Conservation (phyloP, 1,284 basidiomycete genomes). For the Trichosporon inkin region DNA sequence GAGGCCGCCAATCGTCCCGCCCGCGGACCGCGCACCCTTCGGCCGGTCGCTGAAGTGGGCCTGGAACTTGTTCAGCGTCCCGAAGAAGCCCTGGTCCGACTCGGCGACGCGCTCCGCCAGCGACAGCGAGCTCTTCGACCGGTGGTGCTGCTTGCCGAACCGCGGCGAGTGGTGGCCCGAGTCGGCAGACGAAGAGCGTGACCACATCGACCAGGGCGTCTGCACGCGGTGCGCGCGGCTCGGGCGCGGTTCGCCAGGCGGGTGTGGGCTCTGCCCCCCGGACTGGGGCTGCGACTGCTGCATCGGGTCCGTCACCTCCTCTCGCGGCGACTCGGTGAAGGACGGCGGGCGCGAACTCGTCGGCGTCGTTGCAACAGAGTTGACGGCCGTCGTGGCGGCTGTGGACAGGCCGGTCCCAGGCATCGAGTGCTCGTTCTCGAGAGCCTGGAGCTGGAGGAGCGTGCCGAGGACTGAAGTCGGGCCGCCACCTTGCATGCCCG, state of each 20-base stretch:
- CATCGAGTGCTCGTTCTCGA: not conserved
- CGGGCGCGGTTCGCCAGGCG: not conserved
- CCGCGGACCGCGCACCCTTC: constrained; percentile 57
- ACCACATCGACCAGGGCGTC: not conserved
- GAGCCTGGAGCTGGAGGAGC: constrained; percentile 1
- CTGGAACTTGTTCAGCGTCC: constrained; percentile 6
- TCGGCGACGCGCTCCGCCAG: constrained; percentile 1
- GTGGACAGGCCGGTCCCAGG: not conserved
- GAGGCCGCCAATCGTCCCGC: constrained; percentile 68
- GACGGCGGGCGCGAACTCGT: constrained; percentile 39
- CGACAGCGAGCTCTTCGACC: constrained; percentile 3
- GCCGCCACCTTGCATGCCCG: not conserved
- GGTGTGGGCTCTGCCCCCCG: not conserved
- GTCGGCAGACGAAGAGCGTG: not conserved
- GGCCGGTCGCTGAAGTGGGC: constrained; percentile 49
- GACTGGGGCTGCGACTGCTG: not conserved
- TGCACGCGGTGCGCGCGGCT: not conserved
- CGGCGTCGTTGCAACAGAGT: constrained; percentile 27
- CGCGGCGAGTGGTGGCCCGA: not conserved
- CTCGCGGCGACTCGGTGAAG: not conserved
- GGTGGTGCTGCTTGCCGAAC: not conserved
- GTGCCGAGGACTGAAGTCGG: not conserved
- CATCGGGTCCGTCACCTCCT: not conserved
- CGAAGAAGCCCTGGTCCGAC: constrained; percentile 9
- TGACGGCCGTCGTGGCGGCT: not conserved